Evolutionary conservation across 805 yeast genomes (phyloP), one percentile per base, ranked within the genome.

Genomic region (Naumovozyma castellii): DNA sequence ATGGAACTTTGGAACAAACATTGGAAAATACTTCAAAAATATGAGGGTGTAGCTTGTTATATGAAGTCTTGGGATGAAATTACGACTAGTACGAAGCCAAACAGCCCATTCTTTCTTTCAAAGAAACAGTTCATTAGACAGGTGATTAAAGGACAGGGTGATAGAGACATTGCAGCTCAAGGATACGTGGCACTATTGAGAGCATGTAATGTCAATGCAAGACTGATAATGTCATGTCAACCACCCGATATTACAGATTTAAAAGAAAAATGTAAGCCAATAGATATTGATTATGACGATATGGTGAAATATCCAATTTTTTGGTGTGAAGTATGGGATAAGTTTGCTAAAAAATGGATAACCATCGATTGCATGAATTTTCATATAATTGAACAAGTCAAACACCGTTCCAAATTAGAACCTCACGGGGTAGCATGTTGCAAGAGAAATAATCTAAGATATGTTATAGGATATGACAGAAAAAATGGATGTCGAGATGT

Each of bases 251-350:
- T 78, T 47, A 79, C 87, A 0, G 63, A 56, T 48, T 31, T 52
- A 32, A 58, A 47, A 37, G 36, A 34, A 6, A 34, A 41, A n/a
- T 16, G 19, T 5, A 13, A 31, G n/a, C 16, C 18, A 15, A 16
- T 14, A 2, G 27, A 39, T 1, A 30, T 10, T 3, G 15, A 43
- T 2, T 42, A 44, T 30, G 43, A 40, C 14, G 48, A 44, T 20
- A 36, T 41, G 22, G 44, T 58, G 36, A 52, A 54, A 6, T 80
- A 67, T 51, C 97, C 97, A 0, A 70, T 87, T 0, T 87, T 80
- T 54, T 92, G 98, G 98, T 78, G 78, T 17, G 98, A 92, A 57
- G 95, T 84, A 0, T 90, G 95, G 95, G 88, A 90, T 56, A 72
- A 72, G 37, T 75, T 71, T 42, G 62, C 76, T 4, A 71, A 76